Evolutionary conservation across 169 alveolate species (phyloP), one percentile per base, ranked within the genome.

Genomic region (Plasmodium vinckei): DNA sequence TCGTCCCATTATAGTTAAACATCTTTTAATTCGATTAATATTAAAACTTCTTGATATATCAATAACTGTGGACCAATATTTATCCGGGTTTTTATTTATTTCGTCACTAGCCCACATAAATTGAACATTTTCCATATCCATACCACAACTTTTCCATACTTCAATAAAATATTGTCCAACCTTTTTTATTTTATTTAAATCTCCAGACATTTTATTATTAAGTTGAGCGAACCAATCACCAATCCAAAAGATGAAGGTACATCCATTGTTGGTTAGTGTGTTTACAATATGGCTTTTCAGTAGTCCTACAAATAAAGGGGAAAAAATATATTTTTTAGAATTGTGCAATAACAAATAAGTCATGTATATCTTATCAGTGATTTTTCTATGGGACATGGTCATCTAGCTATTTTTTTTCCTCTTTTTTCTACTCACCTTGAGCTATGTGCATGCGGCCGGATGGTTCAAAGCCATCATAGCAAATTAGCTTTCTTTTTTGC

Each of bases 401-500:
- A 33, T 6, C 5, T 33, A 4, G 6, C 7, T 33, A 33, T 33
- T 33, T 33, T 33, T 33, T 33, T 33, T 33, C 3, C 5, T 0
- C 0, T 27, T 84, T 70, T 87, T 72, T 25, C 87, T 94, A 0
- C 96, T 88, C 92, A 97, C 96, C 99, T 94, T 99, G 99, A 9
- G 99, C 99, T 17, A 99, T 98, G 94, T 99, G 99, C 99, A 99
- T 98, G 71, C 99, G 95, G 21, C 99, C 99, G 10, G 99, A 97
- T 4, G 99, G 99, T 92, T 99, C 99, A 90, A 99, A 99, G 17
- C 99, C 99, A 95, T 99, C 99, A 91, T 99, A 99, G 90, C 99
- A 96, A 25, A 96, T 95, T 95, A 77, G n/a, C 25, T 42, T 68
- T 33, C 84, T 65, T 27, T 68, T 69, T 15, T 54, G 39, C 25